Base-by-base conservation (phyloP, 2,329 filamentous ascomycete genomes). In the Gaeumannomyces sp. region DNA sequence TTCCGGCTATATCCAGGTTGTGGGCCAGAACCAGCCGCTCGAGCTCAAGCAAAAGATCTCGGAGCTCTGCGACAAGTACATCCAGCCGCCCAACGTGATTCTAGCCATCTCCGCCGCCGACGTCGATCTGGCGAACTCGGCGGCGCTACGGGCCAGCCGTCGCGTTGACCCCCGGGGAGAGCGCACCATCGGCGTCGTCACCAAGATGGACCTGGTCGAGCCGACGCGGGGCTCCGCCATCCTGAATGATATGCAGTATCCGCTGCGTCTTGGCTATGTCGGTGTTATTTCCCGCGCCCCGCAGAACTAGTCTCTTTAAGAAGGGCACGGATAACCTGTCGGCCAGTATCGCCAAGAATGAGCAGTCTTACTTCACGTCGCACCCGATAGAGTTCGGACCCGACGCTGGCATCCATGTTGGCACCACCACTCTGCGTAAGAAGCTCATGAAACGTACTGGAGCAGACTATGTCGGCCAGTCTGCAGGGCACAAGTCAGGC, bases 1-100 rank as follows among this genome's bases (percentile, higher is more conserved):
- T 99, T 19, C 95, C 95, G 95, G 95, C 6, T 99, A 99, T 74
- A 99, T 99, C 64, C 96, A 99, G 74, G 93, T 99, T 38, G 89
- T 92, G 16, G 93, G 93, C 19, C 87, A 92, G 64, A 92, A 97
- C 71, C 95, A 99, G 72, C 95, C 95, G 0, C 80, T 89, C 4
- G 89, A 97, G 76, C 80, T 99, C 64, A 98, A 98, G 78, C 91
- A 96, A 73, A 97, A 96, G 79, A 99, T 99, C 68, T 86, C 91
- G 2, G 93, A 97, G 72, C 86, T 99, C 16, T 99, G 95, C 75
- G 95, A 99, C 77, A 98, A 97, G 79, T 99, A 99, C 73, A 99
- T 99, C 63, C 92, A 96, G 73, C 81, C 93, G 7, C 95, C 96
- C 0, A 99, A 99, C 73, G 90, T 99, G 70, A 97, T 99, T 67